Evolutionary conservation across 306 rosid species (phyloP).

Genomic region (Fagus crenata): DNA sequence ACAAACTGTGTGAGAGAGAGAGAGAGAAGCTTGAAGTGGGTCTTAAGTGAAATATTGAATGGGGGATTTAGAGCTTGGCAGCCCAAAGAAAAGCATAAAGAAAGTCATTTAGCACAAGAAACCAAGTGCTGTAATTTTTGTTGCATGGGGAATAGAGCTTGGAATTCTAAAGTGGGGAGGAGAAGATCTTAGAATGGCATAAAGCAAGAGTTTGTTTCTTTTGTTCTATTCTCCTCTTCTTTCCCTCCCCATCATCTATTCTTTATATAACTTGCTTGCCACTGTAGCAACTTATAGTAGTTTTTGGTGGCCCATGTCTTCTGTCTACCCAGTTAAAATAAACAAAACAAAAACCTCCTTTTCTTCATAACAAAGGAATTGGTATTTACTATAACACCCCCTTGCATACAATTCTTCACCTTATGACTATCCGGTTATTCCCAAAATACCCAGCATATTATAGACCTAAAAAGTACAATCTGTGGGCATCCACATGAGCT

Average conservation of each 20-base stretch:
- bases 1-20: conserved; percentile 8
- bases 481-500: conserved; percentile 5
- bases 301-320: conserved; percentile 37
- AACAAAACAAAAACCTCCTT: conserved; percentile 39
- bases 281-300: conserved; percentile 43
- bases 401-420: conserved; percentile 11
- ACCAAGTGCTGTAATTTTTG: conserved; percentile 48
- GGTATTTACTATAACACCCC: conserved; percentile 40
- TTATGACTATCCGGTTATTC: not conserved
- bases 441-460: not conserved
- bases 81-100: conserved; percentile 62
- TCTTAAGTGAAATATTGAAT: conserved; percentile 19
- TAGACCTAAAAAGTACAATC: not conserved
- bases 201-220: conserved; percentile 89
- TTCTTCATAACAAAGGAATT: conserved; percentile 73
- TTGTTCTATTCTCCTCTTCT: conserved; percentile 46
- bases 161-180: conserved; percentile 78
- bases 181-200: conserved; percentile 66
- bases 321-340: conserved; percentile 38
- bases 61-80: conserved; percentile 31
- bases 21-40: conserved; percentile 11
- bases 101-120: conserved; percentile 51
- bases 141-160: conserved; percentile 81
- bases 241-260: conserved; percentile 35
- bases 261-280: conserved; percentile 50